phyloP scores from a whole-genome alignment of 1,139 yeast species.

The Diutina scorzettiae region DNA sequence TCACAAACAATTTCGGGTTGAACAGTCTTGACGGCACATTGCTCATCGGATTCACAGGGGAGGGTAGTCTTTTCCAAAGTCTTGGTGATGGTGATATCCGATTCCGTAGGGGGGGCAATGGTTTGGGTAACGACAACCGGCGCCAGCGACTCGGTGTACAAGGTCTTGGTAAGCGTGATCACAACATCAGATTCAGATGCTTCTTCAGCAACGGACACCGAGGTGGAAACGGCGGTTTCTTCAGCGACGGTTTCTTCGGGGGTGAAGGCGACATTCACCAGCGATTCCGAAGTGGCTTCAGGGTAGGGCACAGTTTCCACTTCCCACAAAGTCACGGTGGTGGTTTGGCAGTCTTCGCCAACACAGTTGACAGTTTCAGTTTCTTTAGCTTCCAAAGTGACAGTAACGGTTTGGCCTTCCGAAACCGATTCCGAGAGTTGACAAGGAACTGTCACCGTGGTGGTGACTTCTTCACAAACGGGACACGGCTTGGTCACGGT shows the following conservation, averaged over 20 bases:
- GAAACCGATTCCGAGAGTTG: background rate
- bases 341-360: background rate
- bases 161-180: background rate
- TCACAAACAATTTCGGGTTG: slow-evolving; percentile 1
- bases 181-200: background rate
- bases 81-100: background rate
- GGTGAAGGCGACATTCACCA: background rate
- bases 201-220: background rate
- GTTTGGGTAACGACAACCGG: background rate
- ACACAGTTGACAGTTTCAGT: background rate
- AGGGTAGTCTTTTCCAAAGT: background rate
- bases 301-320: background rate
- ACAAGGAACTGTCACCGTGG: background rate
- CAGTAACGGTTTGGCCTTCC: background rate
- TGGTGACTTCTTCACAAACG: background rate
- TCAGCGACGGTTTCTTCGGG: background rate
- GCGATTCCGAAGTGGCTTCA: background rate
- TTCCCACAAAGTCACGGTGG: background rate
- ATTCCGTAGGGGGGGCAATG: background rate
- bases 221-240: background rate
- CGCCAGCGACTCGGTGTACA: background rate
- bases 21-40: background rate
- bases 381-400: background rate
- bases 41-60: background rate
- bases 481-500: slow-evolving; percentile 1